Percentiles rank a stretch among this genome's conserved stretches.
These are phyloP conservation scores for Marasmius fiardii DNA, from an alignment of 1,284 basidiomycete genomes.

Conservation along the genomic window DNA sequence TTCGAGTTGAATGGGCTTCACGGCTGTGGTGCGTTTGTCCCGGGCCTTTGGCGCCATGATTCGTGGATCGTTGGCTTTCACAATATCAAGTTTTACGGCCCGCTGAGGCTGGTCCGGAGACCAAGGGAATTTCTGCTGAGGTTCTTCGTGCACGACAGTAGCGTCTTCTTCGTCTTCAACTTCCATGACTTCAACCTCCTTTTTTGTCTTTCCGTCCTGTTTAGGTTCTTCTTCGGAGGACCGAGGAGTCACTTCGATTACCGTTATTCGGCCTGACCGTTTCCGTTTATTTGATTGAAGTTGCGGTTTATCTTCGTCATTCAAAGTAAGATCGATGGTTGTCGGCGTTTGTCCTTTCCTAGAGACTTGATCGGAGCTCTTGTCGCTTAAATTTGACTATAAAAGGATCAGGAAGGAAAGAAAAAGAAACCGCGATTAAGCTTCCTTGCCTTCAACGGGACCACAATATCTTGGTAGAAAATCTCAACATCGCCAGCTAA, in stretches of 20 bases:
- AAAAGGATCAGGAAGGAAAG: not conserved
- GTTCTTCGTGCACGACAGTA: not conserved
- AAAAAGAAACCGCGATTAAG: not conserved
- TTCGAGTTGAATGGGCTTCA: too few relatives aligned
- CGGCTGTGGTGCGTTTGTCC: too few relatives aligned
- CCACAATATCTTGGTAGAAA: not conserved
- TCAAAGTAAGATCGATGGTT: slow-evolving; percentile 27
- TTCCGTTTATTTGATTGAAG: not conserved
- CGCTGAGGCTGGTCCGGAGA: not conserved
- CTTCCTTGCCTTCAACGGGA: not conserved
- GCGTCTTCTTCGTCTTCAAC: not conserved
- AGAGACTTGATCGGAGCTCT: not conserved
- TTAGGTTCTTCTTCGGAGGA: not conserved
- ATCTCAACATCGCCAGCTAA: not conserved
- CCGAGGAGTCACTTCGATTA: not conserved
- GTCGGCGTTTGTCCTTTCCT: not conserved
- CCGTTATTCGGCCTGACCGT: not conserved
- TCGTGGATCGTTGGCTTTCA: not conserved
- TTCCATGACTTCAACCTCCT: not conserved
- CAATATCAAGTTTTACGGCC: not conserved
- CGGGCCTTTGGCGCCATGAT: too few relatives aligned
- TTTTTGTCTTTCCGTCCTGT: not conserved
- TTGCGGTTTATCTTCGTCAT: slow-evolving; percentile 12
- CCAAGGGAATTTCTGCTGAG: not conserved
- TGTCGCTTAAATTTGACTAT: not conserved